Conservation (phyloP, 2,329 filamentous ascomycete species). For the Penicillium verrucosum region DNA sequence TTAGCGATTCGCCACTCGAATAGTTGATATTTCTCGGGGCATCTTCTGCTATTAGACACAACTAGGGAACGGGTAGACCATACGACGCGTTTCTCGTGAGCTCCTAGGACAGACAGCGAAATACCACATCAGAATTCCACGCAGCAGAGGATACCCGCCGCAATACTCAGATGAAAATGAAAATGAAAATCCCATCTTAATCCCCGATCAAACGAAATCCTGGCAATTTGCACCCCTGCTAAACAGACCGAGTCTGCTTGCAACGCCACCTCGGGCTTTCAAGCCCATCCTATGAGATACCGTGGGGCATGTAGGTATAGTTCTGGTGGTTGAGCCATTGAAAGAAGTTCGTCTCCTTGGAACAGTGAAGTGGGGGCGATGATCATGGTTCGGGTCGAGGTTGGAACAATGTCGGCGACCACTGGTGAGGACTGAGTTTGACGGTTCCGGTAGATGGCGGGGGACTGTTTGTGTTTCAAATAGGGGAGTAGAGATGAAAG, state of each 20-base stretch:
- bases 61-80: not conserved
- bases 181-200: not conserved
- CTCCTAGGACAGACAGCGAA: too few species aligned
- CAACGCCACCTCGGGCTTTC: not conserved
- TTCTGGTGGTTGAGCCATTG: not conserved
- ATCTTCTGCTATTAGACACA: not conserved
- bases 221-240: not conserved
- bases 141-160: not conserved
- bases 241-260: not conserved
- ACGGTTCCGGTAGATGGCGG: not conserved
- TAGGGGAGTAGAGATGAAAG: not conserved
- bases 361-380: not conserved
- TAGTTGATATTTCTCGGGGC: not conserved
- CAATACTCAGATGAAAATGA: not conserved
- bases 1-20: not conserved
- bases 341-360: not conserved
- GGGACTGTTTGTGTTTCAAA: not conserved
- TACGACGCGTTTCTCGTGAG: too few species aligned
- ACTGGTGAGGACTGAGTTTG: not conserved
- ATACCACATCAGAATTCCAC: not conserved
- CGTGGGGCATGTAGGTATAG: too few species aligned
- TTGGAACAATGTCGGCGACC: not conserved
- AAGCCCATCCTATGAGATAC: not conserved
- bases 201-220: too few species aligned
- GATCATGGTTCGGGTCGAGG: not conserved